Evolutionary conservation across 2,329 filamentous ascomycete genomes (phyloP).

Genomic region (Diaporthe eres): DNA sequence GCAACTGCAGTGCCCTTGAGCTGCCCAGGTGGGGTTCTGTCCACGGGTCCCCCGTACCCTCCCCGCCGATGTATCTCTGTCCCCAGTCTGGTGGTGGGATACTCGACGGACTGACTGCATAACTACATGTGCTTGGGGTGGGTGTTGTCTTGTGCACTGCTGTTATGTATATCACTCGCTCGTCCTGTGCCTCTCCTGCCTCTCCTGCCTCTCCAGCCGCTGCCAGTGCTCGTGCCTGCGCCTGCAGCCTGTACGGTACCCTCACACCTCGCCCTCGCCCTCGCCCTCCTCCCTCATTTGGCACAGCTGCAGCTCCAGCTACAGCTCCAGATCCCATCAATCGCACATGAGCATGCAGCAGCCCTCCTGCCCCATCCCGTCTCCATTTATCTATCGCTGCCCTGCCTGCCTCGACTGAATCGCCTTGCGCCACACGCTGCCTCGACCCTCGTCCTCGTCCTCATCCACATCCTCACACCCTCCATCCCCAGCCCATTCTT

Average conservation of each 20-base stretch:
- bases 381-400: slow-evolving; percentile 38
- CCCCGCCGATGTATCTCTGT: slow-evolving; percentile 22
- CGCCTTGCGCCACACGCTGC: slow-evolving; percentile 32
- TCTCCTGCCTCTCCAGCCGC: slow-evolving; percentile 4
- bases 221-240: background rate
- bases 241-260: background rate
- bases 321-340: slow-evolving; percentile 37
- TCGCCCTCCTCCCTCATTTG: slow-evolving; percentile 32
- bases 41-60: slow-evolving; percentile 21
- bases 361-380: slow-evolving; percentile 37
- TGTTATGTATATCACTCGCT: slow-evolving; percentile 15
- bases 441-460: slow-evolving; percentile 15
- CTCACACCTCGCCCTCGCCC: background rate
- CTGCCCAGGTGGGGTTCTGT: slow-evolving; percentile 28
- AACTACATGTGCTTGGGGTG: background rate
- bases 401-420: slow-evolving; percentile 38
- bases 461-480: slow-evolving; percentile 1
- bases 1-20: slow-evolving; percentile 2
- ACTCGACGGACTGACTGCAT: slow-evolving; percentile 18
- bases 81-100: slow-evolving; percentile 19
- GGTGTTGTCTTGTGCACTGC: background rate
- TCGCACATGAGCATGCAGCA: slow-evolving; percentile 32
- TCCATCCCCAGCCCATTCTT: background rate
- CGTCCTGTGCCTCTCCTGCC: background rate
- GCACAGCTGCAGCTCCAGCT: slow-evolving; percentile 33